These are phyloP conservation scores for Kitagawia praeruptora DNA, from an alignment of 129 eudicot species.

Conservation along the genomic window DNA sequence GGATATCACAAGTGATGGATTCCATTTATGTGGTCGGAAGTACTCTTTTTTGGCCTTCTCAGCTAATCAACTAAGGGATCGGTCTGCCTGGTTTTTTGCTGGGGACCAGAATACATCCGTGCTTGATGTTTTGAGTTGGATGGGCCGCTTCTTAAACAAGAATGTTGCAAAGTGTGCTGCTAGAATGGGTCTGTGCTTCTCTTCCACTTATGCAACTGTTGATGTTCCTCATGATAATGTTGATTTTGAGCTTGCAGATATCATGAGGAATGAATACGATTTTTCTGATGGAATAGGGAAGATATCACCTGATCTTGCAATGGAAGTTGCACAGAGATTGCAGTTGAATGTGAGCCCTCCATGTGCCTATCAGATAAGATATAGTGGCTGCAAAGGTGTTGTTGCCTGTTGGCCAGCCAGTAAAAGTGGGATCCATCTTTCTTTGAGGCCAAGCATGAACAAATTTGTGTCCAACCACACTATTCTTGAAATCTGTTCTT, in stretches of 20 bases:
- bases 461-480: conserved; percentile 40
- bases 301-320: conserved; percentile 41
- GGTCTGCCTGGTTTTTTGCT: conserved; percentile 74
- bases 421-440: conserved; percentile 22
- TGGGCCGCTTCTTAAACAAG: conserved; percentile 38
- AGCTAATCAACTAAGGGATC: conserved; percentile 50
- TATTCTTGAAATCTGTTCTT: conserved; percentile 45
- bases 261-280: conserved; percentile 35
- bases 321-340: conserved; percentile 38
- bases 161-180: conserved; percentile 54
- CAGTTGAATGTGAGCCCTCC: conserved; percentile 35
- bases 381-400: conserved; percentile 54
- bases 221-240: conserved; percentile 30
- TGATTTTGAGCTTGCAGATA: conserved; percentile 21
- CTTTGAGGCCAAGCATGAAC: conserved; percentile 42
- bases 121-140: conserved; percentile 23
- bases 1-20: conserved; percentile 22
- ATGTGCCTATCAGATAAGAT: conserved; percentile 55
- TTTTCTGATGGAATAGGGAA: conserved; percentile 62
- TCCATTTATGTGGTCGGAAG: conserved; percentile 46
- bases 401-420: conserved; percentile 49
- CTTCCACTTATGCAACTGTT: conserved; percentile 56
- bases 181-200: conserved; percentile 60
- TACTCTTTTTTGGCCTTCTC: conserved; percentile 57
- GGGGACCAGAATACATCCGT: conserved; percentile 25